These are phyloP conservation scores for Dioszegia aurantiaca DNA, from an alignment of 768 basidiomycete species.

Conservation along the genomic window DNA sequence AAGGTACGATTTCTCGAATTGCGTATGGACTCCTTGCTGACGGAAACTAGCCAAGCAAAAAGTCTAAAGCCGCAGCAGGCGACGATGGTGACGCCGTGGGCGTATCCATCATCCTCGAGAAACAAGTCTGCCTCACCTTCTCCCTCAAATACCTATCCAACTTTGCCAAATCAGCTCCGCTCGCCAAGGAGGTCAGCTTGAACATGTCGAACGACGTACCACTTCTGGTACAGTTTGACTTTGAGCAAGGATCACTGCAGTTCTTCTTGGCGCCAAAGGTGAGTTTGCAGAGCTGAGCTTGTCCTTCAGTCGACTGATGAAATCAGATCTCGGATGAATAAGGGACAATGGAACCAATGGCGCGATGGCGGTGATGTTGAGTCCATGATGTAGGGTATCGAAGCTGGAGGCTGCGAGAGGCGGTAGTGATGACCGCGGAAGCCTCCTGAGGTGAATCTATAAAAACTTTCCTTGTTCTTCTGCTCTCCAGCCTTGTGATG, in stretches of 20 bases:
- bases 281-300: constrained; percentile 9
- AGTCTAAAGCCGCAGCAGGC: constrained; percentile 39
- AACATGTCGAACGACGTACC: constrained; percentile 93
- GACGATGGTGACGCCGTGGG: constrained; percentile 35
- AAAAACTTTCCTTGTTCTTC: neutral
- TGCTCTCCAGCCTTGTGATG: no score
- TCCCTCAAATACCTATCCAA: constrained; percentile 95
- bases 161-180: constrained; percentile 81
- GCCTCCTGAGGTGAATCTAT: no score
- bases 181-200: constrained; percentile 70
- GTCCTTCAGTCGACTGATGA: neutral
- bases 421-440: no score
- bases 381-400: no score
- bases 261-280: constrained; percentile 94
- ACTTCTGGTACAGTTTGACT: constrained; percentile 81
- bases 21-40: constrained; percentile 2
- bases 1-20: constrained; percentile 30
- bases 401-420: no score
- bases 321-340: constrained; percentile 28
- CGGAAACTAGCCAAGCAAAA: constrained; percentile 33
- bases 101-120: constrained; percentile 80
- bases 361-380: no score
- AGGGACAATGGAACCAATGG: no score
- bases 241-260: constrained; percentile 79
- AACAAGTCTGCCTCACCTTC: constrained; percentile 86